phyloP scores from a whole-genome alignment of 306 rosid species.

The Vigna nakashimae region DNA sequence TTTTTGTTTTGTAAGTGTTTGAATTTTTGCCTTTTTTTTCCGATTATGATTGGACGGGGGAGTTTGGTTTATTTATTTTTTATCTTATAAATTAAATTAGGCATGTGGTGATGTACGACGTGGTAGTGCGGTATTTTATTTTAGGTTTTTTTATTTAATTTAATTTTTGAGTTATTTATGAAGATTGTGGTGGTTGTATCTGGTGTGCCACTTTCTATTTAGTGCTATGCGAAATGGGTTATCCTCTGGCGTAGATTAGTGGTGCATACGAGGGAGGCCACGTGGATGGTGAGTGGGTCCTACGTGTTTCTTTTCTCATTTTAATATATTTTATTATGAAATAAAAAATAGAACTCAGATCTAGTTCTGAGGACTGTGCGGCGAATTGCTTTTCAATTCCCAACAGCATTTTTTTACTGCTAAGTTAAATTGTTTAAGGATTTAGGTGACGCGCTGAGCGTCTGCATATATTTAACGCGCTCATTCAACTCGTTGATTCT shows the following conservation, averaged over 20 bases:
- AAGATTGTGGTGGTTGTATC: conserved; percentile 14
- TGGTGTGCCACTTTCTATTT: conserved; percentile 24
- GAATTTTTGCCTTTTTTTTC: conserved; percentile 5
- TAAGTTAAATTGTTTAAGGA: background rate
- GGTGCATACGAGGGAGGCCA: conserved; percentile 40
- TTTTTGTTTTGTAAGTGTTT: conserved; percentile 31
- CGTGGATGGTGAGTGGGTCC: conserved; percentile 51
- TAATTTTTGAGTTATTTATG: background rate
- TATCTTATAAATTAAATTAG: conserved; percentile 40
- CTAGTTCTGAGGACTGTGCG: conserved; percentile 37
- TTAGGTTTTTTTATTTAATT: background rate
- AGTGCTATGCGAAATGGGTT: conserved; percentile 7
- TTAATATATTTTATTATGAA: background rate
- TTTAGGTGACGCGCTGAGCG: background rate
- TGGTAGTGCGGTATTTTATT: conserved; percentile 21
- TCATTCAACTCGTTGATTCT: background rate
- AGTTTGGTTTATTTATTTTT: conserved; percentile 44
- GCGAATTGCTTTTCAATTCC: conserved; percentile 46
- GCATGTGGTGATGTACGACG: conserved; percentile 35
- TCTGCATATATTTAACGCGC: background rate
- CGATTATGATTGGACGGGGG: conserved; percentile 40
- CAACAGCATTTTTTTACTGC: background rate
- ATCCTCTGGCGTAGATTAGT: conserved; percentile 5
- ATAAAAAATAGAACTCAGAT: background rate
- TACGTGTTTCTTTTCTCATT: conserved; percentile 8